These are phyloP conservation scores for Rhizophora mangle DNA, from an alignment of 345 rosid species.

Conservation along the genomic window DNA sequence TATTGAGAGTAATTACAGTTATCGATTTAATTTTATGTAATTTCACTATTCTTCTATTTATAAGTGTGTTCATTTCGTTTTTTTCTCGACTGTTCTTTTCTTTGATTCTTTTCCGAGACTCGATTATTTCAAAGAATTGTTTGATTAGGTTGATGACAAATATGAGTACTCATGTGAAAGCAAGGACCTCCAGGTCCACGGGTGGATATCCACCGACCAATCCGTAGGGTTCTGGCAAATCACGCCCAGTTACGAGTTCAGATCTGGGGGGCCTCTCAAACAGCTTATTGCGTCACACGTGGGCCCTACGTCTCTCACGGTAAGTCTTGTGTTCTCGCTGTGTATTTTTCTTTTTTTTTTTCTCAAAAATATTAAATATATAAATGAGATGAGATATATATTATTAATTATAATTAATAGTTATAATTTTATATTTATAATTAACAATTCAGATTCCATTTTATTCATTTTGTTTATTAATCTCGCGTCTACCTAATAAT, in stretches of 20 bases:
- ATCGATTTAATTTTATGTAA: too few species aligned
- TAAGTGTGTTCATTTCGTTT: too few species aligned
- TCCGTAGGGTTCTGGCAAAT: conserved; percentile 28
- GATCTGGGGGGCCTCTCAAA: conserved; percentile 28
- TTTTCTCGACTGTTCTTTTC: too few species aligned
- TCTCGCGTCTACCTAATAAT: not conserved
- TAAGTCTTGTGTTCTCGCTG: not conserved
- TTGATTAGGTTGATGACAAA: conserved; percentile 29
- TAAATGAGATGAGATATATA: too few species aligned
- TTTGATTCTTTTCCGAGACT: too few species aligned
- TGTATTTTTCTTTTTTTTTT: not conserved
- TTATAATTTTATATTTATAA: too few species aligned
- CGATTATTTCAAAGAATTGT: too few species aligned
- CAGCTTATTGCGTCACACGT: conserved; percentile 28
- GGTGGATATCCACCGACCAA: conserved; percentile 19
- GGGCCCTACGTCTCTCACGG: conserved; percentile 26
- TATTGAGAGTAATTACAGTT: too few species aligned
- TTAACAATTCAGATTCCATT: too few species aligned
- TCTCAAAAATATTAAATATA: not conserved
- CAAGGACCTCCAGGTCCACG: conserved; percentile 18
- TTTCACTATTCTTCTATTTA: too few species aligned
- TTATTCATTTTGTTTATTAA: too few species aligned
- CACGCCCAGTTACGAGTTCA: conserved; percentile 23
- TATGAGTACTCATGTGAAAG: conserved; percentile 24
- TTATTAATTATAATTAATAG: too few species aligned